phyloP scores from a whole-genome alignment of 768 basidiomycete species.

The Leccinum longicurvipes region DNA sequence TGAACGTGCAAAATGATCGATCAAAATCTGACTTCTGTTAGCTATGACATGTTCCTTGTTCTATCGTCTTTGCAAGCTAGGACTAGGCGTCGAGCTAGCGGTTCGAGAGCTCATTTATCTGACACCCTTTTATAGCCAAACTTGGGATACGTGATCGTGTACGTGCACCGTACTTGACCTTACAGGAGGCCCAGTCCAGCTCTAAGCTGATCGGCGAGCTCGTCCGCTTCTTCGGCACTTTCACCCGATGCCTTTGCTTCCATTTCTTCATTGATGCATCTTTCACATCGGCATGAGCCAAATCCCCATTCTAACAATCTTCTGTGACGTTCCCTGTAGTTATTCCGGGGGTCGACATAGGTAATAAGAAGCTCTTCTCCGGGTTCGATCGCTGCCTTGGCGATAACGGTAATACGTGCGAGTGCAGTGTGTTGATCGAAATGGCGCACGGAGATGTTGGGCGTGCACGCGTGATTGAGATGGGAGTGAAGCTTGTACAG shows the following conservation, averaged over 20 bases:
- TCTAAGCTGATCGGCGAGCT: conserved; percentile 59
- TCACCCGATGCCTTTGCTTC: conserved; percentile 18
- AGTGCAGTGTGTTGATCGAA: conserved; percentile 66
- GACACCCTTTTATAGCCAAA: neutral
- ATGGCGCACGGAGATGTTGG: conserved; percentile 78
- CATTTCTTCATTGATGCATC: conserved; percentile 61
- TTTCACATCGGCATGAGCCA: conserved; percentile 60
- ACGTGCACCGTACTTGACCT: neutral
- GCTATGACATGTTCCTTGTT: neutral
- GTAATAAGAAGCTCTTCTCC: conserved; percentile 78
- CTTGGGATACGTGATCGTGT: neutral
- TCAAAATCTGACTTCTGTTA: neutral
- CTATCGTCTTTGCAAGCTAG: neutral
- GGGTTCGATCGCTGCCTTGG: conserved; percentile 54
- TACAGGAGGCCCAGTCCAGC: conserved; percentile 57
- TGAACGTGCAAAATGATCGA: neutral
- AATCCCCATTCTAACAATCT: conserved; percentile 74
- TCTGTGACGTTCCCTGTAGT: conserved; percentile 41
- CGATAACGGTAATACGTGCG: conserved; percentile 72
- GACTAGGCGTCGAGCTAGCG: neutral
- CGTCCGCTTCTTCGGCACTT: conserved; percentile 29
- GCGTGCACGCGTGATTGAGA: conserved; percentile 80
- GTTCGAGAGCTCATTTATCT: neutral
- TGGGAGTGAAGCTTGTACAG: conserved; percentile 85
- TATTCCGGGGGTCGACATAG: conserved; percentile 66